Evolutionary conservation across 202 grass and related monocot genomes (phyloP).

Genomic region (Saccharum hybrid): DNA sequence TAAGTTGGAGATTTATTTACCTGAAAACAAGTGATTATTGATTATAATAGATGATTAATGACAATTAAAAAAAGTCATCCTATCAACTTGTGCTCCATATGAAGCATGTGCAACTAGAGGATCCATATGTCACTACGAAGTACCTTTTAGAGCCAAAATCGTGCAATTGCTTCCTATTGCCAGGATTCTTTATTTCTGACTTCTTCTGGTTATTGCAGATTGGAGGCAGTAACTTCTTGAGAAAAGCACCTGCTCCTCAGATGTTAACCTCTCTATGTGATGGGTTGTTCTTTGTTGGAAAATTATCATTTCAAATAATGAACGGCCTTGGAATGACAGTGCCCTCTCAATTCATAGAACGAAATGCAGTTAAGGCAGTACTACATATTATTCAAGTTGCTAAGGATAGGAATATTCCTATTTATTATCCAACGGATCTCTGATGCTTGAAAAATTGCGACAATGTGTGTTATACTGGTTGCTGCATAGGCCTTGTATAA

Average conservation of each 20-base stretch:
- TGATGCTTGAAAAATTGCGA: conserved; percentile 61
- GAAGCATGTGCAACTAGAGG: conserved; percentile 38
- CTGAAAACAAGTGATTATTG: too few species aligned
- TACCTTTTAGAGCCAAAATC: conserved; percentile 36
- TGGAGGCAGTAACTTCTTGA: too few species aligned
- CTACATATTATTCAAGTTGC: conserved; percentile 69
- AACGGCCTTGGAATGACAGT: conserved; percentile 67
- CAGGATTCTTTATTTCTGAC: too few species aligned
- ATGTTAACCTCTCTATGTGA: too few species aligned
- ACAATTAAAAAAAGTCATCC: conserved; percentile 30
- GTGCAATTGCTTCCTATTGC: too few species aligned
- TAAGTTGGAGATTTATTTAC: conserved; percentile 24
- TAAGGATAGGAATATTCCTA: conserved; percentile 62
- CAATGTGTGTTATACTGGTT: conserved; percentile 1
- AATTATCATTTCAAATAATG: conserved; percentile 94
- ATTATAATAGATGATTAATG: too few species aligned
- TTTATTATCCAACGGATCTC: conserved; percentile 85
- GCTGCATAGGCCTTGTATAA: too few species aligned
- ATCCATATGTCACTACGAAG: conserved; percentile 16
- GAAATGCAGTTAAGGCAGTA: conserved; percentile 57
- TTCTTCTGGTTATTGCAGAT: too few species aligned
- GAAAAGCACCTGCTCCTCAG: too few species aligned
- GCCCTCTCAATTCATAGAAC: conserved; percentile 60
- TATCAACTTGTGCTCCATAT: conserved; percentile 15
- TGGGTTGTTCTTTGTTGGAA: conserved; percentile 80